Evolutionary conservation across 768 basidiomycete genomes (phyloP), one percentile per base, ranked within the genome.

Genomic region (Kwoniella shandongensis): DNA sequence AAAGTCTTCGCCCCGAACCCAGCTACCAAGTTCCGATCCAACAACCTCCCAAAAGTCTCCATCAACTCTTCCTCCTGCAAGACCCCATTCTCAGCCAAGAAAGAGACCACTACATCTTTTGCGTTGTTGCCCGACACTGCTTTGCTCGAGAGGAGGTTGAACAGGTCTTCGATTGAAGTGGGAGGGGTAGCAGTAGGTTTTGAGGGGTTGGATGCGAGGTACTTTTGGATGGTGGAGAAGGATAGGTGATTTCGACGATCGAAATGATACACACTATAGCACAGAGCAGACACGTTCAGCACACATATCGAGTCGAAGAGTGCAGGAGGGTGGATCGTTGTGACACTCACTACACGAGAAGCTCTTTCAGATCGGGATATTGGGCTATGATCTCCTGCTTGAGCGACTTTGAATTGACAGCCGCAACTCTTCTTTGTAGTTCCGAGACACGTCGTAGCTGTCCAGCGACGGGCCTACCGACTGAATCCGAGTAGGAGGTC

Each of bases 11-110:
- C 61, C 17, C 67, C 68, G 38, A 76, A 70, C 15, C 74, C 74
- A 57, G 68, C 74, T 4, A 63, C 62, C 29, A 76, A 47, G 54
- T 76, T 73, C 44, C 70, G 58, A 44, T 76, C 72, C 44, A 76
- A 41, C 17, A 76, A 49, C 51, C 65, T 58, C 36, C 54, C 47
- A 54, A 76, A 76, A 2, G 62, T 59, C 23, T 59, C 65, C 23
- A 59, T 6, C 41, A 57, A 30, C 27, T 56, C 48, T 20, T 46
- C 29, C 18, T 58, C 39, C 8, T 39, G 26, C 17, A 57, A 13
- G 1, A 74, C 40, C 1, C 55, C 55, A 36, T 67, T 54, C 20
- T 39, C n/a, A 3, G n/a, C 27, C 3, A 72, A 44, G 41, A 72
- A 74, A 2, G 29, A 11, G 1, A 42, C 11, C 18, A 66, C 49